Conservation (phyloP, 164 flowering plant genomes). For the Chimonanthus praecox region DNA sequence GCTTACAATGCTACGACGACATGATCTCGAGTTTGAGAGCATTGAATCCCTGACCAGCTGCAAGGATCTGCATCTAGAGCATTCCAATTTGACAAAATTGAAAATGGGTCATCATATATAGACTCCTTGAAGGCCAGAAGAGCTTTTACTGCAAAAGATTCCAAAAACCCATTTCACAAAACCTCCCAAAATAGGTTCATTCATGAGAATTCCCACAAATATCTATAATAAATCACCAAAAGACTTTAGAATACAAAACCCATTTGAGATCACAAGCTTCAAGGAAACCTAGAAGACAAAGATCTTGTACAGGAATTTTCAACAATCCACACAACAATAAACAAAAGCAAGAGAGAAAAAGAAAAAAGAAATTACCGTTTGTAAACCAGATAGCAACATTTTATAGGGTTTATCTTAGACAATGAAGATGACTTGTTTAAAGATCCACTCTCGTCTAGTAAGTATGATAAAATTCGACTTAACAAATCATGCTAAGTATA, state of each 20-base stretch:
- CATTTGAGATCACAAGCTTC: not conserved
- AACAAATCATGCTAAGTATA: too few species aligned
- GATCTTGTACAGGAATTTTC: too few species aligned
- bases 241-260: not conserved
- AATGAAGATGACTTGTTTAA: too few species aligned
- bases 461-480: too few species aligned
- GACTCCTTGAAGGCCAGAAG: conserved; percentile 60
- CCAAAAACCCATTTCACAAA: conserved; percentile 1
- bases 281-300: too few species aligned
- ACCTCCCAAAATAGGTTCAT: not conserved
- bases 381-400: too few species aligned
- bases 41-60: conserved; percentile 60
- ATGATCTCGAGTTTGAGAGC: conserved; percentile 43
- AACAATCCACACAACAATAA: too few species aligned
- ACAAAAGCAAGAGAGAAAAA: too few species aligned
- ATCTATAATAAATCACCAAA: not conserved
- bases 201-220: not conserved
- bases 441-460: too few species aligned
- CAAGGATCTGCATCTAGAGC: conserved; percentile 64
- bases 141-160: conserved; percentile 41
- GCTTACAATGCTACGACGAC: conserved; percentile 63
- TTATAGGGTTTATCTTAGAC: too few species aligned
- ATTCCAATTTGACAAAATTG: conserved; percentile 67
- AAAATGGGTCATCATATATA: conserved; percentile 66
- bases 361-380: too few species aligned